phyloP scores from a whole-genome alignment of 225 moss, liverwort and hornwort genomes.

The Sphagnum contortum region DNA sequence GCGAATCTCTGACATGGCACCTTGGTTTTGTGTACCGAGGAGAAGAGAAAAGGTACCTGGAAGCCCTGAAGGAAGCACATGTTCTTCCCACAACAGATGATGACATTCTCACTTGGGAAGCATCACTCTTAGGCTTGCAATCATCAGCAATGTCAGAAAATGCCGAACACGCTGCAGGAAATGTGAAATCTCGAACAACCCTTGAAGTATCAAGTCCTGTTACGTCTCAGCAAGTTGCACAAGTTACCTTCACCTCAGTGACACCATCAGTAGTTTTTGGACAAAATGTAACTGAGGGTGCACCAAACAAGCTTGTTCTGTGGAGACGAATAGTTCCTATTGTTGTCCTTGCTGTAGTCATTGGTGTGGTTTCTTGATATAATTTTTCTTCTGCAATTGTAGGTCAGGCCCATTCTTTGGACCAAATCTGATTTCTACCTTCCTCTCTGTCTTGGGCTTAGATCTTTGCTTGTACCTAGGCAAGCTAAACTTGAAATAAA shows the following conservation, averaged over 20 bases:
- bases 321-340: constrained; percentile 9
- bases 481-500: too few species aligned
- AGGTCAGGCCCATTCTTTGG: too few species aligned
- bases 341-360: constrained; percentile 12
- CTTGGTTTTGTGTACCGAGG: constrained; percentile 11
- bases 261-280: not conserved
- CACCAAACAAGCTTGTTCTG: constrained; percentile 1
- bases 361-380: constrained; percentile 11
- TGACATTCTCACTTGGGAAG: too few species aligned
- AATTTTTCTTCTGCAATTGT: not conserved
- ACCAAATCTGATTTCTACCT: too few species aligned
- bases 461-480: too few species aligned
- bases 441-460: too few species aligned
- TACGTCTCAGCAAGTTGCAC: too few species aligned
- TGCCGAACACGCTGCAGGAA: too few species aligned
- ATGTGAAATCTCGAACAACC: too few species aligned
- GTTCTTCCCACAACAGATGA: constrained; percentile 5
- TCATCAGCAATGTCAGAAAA: too few species aligned
- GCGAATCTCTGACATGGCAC: constrained; percentile 56
- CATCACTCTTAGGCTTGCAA: too few species aligned
- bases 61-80: constrained; percentile 12
- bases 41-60: constrained; percentile 26
- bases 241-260: not conserved
- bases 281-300: not conserved
- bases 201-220: too few species aligned